Evolutionary conservation across 345 rosid species (phyloP).

Genomic region (Euphorbia peplus): DNA sequence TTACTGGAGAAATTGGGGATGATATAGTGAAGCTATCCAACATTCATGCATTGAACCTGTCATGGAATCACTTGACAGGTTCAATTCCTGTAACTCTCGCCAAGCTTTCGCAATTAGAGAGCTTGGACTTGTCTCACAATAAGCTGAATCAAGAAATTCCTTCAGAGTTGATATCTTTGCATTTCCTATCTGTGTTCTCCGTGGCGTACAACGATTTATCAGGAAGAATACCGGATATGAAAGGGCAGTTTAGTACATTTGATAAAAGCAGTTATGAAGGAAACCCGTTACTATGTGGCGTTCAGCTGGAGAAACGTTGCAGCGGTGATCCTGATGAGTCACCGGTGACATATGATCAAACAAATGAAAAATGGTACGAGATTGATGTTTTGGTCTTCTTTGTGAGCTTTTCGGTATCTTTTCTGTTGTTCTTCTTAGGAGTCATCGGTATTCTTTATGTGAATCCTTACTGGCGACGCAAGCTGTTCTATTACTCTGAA

Average conservation of each 20-base stretch:
- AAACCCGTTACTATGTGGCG: slow-evolving; percentile 2
- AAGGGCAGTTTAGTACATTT: not conserved
- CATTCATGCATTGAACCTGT: not conserved
- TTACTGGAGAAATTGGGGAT: not conserved
- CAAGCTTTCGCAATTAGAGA: not conserved
- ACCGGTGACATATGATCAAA: not conserved
- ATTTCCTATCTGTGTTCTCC: not conserved
- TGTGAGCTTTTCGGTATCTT: not conserved
- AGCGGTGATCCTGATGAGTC: not conserved
- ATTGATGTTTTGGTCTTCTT: not conserved
- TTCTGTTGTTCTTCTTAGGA: not conserved
- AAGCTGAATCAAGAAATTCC: not conserved
- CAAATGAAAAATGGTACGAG: not conserved
- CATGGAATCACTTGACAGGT: not conserved
- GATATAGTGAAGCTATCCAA: not conserved
- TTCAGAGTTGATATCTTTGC: not conserved
- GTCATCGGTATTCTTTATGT: not conserved
- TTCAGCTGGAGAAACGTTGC: not conserved
- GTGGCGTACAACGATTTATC: not conserved
- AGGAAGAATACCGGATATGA: not conserved
- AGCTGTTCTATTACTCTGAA: not conserved
- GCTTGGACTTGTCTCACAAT: not conserved
- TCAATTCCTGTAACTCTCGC: not conserved
- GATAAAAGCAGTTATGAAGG: not conserved
- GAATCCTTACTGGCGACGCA: not conserved